A percentile compares a stretch with the other conserved stretches of the same genome.
phyloP scores from a whole-genome alignment of 352 stramenopile genomes.

The Globisporangium okanoganense region DNA sequence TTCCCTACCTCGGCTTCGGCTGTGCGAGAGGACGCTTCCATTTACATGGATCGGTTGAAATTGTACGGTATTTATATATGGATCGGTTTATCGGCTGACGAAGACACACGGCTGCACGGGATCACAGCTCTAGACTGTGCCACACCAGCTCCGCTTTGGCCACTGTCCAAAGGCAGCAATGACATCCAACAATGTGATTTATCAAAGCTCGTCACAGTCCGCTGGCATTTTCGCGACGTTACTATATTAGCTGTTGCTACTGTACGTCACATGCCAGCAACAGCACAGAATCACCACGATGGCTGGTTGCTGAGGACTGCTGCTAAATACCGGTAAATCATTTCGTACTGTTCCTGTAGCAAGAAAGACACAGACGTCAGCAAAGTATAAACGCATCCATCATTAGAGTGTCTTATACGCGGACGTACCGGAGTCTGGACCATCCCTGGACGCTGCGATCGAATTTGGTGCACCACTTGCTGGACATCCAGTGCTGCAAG shows the following conservation, averaged over 20 bases:
- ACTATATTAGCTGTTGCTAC: neutral
- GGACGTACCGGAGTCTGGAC: conserved; percentile 74
- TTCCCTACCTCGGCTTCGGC: no score
- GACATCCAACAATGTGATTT: neutral
- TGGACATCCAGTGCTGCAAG: conserved; percentile 47
- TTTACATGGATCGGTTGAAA: no score
- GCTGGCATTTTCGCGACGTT: neutral
- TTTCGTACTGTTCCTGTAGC: conserved; percentile 75
- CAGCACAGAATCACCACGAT: conserved; percentile 36
- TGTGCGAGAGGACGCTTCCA: no score
- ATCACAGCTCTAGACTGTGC: neutral
- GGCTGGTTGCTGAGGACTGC: conserved; percentile 47
- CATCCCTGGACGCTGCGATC: conserved; percentile 75
- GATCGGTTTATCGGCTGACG: neutral
- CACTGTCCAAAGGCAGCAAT: neutral
- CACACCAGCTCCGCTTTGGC: neutral
- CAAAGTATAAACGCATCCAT: neutral
- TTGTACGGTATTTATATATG: no score
- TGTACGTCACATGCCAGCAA: neutral
- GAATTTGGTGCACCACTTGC: conserved; percentile 52
- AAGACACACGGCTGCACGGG: no score
- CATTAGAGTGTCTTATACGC: neutral
- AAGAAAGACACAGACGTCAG: neutral
- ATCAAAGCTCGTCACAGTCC: neutral
- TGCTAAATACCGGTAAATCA: conserved; percentile 83